Evolutionary conservation across 2,329 filamentous ascomycete species (phyloP).

Genomic region (Parafenestella ontariensis): DNA sequence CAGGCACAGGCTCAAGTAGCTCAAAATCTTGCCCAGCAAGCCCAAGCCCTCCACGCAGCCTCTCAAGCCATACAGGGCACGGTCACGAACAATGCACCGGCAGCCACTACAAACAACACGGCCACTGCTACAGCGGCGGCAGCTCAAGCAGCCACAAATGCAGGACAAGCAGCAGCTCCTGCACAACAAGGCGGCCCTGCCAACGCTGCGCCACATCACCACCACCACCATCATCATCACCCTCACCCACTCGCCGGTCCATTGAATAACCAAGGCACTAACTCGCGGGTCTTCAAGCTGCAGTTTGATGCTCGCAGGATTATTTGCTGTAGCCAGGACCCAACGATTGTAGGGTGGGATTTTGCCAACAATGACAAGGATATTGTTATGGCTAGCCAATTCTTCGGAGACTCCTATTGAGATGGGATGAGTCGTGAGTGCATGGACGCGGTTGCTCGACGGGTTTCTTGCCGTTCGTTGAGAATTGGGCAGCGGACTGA

Average conservation of each 20-base stretch:
- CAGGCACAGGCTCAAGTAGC: slow-evolving; percentile 47
- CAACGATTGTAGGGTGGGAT: slow-evolving; percentile 95
- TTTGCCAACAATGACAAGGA: slow-evolving; percentile 88
- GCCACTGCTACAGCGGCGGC: slow-evolving; percentile 7
- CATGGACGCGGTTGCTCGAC: too few relatives aligned
- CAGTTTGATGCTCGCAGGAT: slow-evolving; percentile 95
- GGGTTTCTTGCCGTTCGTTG: too few relatives aligned
- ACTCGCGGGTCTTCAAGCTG: slow-evolving; percentile 85
- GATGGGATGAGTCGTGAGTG: not conserved
- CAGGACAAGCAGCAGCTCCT: slow-evolving; percentile 14
- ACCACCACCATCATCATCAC: slow-evolving; percentile 42
- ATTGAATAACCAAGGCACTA: slow-evolving; percentile 45
- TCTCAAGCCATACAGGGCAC: slow-evolving; percentile 36
- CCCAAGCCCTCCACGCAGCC: slow-evolving; percentile 45
- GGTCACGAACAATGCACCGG: slow-evolving; percentile 16
- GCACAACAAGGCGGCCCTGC: slow-evolving; percentile 25
- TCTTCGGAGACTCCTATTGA: slow-evolving; percentile 67
- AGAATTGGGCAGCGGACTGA: too few relatives aligned
- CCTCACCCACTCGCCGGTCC: slow-evolving; percentile 34
- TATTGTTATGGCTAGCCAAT: slow-evolving; percentile 76
- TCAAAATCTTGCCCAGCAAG: slow-evolving; percentile 43
- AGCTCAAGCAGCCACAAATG: slow-evolving; percentile 15
- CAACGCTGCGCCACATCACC: slow-evolving; percentile 25
- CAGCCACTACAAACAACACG: slow-evolving; percentile 3
- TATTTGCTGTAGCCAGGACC: slow-evolving; percentile 91